phyloP scores from a whole-genome alignment of 192 early-diverging fungal species.

The Linnemannia exigua region DNA sequence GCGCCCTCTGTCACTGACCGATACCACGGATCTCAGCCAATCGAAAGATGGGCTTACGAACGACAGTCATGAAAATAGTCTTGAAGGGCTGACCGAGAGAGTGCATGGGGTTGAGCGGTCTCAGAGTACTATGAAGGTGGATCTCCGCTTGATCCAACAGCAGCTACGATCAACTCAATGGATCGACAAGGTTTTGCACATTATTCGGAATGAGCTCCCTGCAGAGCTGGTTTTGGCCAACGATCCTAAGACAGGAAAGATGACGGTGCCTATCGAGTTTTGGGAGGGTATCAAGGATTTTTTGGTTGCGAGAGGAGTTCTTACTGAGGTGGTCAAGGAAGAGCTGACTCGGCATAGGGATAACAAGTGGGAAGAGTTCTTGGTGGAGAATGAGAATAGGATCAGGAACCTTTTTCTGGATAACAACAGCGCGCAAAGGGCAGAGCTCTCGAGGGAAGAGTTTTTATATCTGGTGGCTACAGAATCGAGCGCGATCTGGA shows the following conservation, averaged over 20 bases:
- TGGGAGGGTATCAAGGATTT: slow-evolving; percentile 1
- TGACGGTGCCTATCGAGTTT: neutral
- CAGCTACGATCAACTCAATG: neutral
- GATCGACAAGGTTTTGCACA: neutral
- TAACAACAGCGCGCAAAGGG: neutral
- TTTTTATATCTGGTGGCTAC: slow-evolving; percentile 8
- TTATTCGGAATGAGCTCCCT: neutral
- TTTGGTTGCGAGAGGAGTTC: neutral
- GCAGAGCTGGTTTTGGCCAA: neutral
- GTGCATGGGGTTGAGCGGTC: neutral
- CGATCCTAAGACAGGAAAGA: neutral
- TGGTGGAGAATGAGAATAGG: slow-evolving; percentile 11
- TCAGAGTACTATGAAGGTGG: neutral
- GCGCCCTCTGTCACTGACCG: neutral
- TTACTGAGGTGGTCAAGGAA: neutral
- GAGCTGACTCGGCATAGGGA: neutral
- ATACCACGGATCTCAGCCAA: neutral
- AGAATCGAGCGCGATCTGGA: slow-evolving; percentile 11
- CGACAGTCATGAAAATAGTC: neutral
- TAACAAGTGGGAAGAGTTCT: slow-evolving; percentile 11
- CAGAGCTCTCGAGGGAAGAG: neutral
- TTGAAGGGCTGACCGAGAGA: neutral
- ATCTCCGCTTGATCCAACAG: neutral
- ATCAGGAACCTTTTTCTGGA: neutral
- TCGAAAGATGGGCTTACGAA: neutral